Evolutionary conservation across 331 rosid species (phyloP).

Genomic region (Pyrus hybrid): DNA sequence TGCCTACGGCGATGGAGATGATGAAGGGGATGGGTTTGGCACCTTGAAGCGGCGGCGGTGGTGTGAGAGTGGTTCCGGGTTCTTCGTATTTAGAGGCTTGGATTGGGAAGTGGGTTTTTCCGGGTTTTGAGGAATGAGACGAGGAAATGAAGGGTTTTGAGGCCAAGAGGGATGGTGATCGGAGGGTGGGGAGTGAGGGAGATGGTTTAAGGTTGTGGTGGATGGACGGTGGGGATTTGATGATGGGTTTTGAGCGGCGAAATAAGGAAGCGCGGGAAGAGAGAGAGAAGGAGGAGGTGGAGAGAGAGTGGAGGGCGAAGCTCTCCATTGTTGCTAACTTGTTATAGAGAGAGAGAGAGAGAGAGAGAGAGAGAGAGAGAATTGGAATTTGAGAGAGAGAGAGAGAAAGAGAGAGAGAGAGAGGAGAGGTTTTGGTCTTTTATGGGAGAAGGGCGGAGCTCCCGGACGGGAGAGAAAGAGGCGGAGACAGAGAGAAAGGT

Average conservation of each 20-base stretch:
- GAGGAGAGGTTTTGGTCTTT: background rate
- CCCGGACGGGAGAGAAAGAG: background rate
- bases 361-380: background rate
- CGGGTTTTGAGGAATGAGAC: conserved; percentile 20
- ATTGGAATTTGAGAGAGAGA: background rate
- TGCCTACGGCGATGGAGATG: conserved; percentile 52
- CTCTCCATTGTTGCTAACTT: conserved; percentile 47
- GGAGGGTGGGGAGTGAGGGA: conserved; percentile 22
- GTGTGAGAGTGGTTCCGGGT: background rate
- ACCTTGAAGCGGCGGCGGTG: conserved; percentile 29
- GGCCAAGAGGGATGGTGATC: conserved; percentile 27
- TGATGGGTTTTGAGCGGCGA: conserved; percentile 10
- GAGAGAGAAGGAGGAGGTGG: conserved; percentile 34
- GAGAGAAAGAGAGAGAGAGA: no score
- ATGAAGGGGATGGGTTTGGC: conserved; percentile 59
- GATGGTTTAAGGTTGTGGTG: background rate
- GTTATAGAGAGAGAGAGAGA: no score
- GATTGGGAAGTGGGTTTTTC: conserved; percentile 22
- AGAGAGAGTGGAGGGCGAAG: conserved; percentile 53
- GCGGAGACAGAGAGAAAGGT: background rate
- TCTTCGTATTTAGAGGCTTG: conserved; percentile 31
- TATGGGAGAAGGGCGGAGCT: background rate
- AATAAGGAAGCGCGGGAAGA: conserved; percentile 13
- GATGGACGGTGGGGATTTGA: conserved; percentile 32
- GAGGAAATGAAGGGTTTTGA: conserved; percentile 18